Conservation (phyloP, 345 rosid species). For the Sonneratia caseolaris region DNA sequence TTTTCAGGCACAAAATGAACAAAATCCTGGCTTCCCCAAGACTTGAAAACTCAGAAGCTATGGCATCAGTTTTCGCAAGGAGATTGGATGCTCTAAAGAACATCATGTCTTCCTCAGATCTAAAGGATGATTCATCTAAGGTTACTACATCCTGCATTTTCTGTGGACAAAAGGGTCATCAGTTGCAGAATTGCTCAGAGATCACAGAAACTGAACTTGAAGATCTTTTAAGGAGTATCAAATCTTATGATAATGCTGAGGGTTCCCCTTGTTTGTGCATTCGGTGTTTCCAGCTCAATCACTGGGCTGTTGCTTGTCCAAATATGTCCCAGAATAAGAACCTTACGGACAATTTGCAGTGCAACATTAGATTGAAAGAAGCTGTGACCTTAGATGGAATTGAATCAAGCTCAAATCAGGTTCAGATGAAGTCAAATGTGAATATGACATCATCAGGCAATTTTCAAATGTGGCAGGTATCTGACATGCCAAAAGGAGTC, state of each 20-base stretch:
- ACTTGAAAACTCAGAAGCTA: constrained; percentile 43
- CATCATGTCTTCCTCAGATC: constrained; percentile 25
- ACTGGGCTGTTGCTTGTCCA: constrained; percentile 78
- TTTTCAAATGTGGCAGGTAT: constrained; percentile 10
- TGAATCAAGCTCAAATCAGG: constrained; percentile 33
- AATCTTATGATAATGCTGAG: constrained; percentile 26
- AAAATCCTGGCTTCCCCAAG: constrained; percentile 25
- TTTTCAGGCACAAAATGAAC: constrained; percentile 15
- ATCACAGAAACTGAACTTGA: constrained; percentile 52
- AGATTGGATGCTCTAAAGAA: constrained; percentile 66
- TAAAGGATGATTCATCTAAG: constrained; percentile 22
- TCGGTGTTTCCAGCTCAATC: constrained; percentile 59
- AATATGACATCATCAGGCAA: constrained; percentile 12
- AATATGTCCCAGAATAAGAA: constrained; percentile 13
- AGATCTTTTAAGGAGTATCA: constrained; percentile 34
- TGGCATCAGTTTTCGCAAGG: constrained; percentile 57
- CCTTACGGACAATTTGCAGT: constrained; percentile 11
- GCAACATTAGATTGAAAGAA: constrained; percentile 14
- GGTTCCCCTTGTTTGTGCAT: constrained; percentile 41
- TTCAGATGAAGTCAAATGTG: constrained; percentile 20
- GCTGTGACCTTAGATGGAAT: constrained; percentile 11
- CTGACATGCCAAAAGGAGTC: constrained; percentile 36
- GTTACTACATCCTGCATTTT: constrained; percentile 40
- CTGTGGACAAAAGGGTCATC: constrained; percentile 65
- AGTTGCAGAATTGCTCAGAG: constrained; percentile 50